Percentiles rank a stretch among this genome's conserved stretches.
phyloP scores from a whole-genome alignment of 2,329 filamentous ascomycete species.

The Aspergillus luchuensis region DNA sequence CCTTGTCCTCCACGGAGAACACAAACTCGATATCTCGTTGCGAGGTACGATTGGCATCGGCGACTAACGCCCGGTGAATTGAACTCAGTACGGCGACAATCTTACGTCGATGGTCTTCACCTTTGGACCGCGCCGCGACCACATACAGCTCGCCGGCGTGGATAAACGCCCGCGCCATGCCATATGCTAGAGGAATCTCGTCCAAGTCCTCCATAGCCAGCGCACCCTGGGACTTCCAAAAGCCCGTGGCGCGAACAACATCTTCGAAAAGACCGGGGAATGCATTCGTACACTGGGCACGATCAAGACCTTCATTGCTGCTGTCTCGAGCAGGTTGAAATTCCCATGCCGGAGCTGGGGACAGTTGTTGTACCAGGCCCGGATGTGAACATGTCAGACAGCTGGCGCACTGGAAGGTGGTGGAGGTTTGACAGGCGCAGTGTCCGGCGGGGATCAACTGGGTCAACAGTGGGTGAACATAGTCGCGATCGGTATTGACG shows the following conservation, averaged over 20 bases:
- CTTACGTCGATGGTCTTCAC: conserved; percentile 43
- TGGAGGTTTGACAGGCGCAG: conserved; percentile 42
- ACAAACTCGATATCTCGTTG: conserved; percentile 53
- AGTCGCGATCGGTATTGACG: conserved; percentile 41
- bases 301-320: conserved; percentile 32
- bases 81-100: conserved; percentile 48
- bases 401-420: conserved; percentile 41
- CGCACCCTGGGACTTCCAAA: conserved; percentile 32
- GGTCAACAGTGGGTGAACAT: conserved; percentile 40
- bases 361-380: conserved; percentile 10
- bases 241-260: conserved; percentile 30
- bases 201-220: conserved; percentile 33
- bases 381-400: conserved; percentile 33
- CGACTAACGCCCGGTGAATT: conserved; percentile 52
- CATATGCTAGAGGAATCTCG: conserved; percentile 28
- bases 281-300: conserved; percentile 33
- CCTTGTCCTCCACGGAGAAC: conserved; percentile 46
- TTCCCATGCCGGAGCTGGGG: conserved; percentile 26
- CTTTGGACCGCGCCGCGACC: conserved; percentile 30
- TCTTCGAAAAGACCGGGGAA: conserved; percentile 44
- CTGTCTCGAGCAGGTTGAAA: conserved; percentile 38
- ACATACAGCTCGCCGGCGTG: conserved; percentile 37
- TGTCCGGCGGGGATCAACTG: conserved; percentile 44
- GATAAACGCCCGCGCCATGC: conserved; percentile 42
- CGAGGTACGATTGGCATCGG: conserved; percentile 33